phyloP scores from a whole-genome alignment of 352 stramenopile genomes.

The Phytophthora ramorum region DNA sequence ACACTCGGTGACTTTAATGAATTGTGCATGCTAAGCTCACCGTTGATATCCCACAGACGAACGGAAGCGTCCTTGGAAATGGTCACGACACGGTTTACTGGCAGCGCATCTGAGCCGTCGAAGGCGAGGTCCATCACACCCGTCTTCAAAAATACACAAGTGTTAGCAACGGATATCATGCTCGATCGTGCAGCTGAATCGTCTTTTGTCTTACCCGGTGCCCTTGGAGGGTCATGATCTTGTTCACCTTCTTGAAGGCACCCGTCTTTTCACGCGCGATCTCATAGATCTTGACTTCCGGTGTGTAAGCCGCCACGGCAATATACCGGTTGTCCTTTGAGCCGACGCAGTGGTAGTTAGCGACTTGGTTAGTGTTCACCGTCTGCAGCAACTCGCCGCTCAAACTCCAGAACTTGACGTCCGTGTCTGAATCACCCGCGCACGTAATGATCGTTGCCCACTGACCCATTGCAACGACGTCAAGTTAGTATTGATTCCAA shows the following conservation, averaged over 20 bases:
- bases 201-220: conserved; percentile 56
- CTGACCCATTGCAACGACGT: conserved; percentile 27
- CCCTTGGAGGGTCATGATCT: conserved; percentile 85
- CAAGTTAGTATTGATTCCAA: conserved; percentile 4
- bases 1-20: background rate
- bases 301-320: conserved; percentile 80
- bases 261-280: conserved; percentile 80
- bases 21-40: conserved; percentile 31
- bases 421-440: conserved; percentile 68
- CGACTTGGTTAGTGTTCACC: conserved; percentile 83
- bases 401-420: conserved; percentile 86
- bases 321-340: conserved; percentile 88
- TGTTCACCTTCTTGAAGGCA: conserved; percentile 83
- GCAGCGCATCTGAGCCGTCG: conserved; percentile 69
- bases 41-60: conserved; percentile 85
- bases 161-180: conserved; percentile 9
- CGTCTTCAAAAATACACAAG: conserved; percentile 43
- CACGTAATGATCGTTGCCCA: conserved; percentile 84
- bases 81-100: conserved; percentile 79
- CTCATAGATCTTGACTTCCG: conserved; percentile 87
- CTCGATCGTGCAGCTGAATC: background rate
- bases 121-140: conserved; percentile 82
- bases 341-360: conserved; percentile 80
- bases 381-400: conserved; percentile 70
- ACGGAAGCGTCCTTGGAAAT: conserved; percentile 82